A percentile compares a stretch with the other conserved stretches of the same genome.
These are phyloP conservation scores for Avena insularis DNA, from an alignment of 176 grass and related monocot species.

Conservation along the genomic window DNA sequence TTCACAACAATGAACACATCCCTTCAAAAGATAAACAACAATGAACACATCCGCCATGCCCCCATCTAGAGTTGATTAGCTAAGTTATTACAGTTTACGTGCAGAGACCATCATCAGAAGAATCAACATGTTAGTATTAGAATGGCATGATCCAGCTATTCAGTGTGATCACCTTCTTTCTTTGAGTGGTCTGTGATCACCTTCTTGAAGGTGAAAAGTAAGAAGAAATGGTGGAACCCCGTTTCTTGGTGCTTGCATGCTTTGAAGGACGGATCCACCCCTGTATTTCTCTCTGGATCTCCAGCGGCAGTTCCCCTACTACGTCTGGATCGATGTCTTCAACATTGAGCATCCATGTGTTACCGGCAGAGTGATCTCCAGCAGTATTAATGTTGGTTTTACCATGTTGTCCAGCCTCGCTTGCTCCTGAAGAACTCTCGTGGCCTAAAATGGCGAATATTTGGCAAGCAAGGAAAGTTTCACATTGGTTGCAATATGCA, in stretches of 20 bases:
- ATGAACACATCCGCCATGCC: neutral
- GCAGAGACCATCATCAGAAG: neutral
- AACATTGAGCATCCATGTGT: slow-evolving; percentile 63
- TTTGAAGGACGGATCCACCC: slow-evolving; percentile 76
- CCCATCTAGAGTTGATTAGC: neutral
- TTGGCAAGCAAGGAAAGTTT: neutral
- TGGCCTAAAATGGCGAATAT: slow-evolving; percentile 30
- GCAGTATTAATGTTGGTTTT: neutral
- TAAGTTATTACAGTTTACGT: slow-evolving; percentile 2
- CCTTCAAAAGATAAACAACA: neutral
- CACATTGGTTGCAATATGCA: neutral
- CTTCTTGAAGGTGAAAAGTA: slow-evolving; percentile 68
- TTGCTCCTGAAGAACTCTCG: slow-evolving; percentile 41
- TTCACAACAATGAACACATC: neutral
- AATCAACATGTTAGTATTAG: slow-evolving; percentile 5
- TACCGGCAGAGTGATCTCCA: slow-evolving; percentile 15
- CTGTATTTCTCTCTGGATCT: slow-evolving; percentile 81
- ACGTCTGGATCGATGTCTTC: slow-evolving; percentile 88
- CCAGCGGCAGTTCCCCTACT: slow-evolving; percentile 80
- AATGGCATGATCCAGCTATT: slow-evolving; percentile 6
- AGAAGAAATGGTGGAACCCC: slow-evolving; percentile 69
- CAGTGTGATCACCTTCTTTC: neutral
- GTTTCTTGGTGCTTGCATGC: slow-evolving; percentile 51
- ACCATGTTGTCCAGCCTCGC: slow-evolving; percentile 40
- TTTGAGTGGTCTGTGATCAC: neutral